Evolutionary conservation across 192 early-diverging fungal species (phyloP), one percentile per base, ranked within the genome.

Genomic region (Geranomyces michiganensis): DNA sequence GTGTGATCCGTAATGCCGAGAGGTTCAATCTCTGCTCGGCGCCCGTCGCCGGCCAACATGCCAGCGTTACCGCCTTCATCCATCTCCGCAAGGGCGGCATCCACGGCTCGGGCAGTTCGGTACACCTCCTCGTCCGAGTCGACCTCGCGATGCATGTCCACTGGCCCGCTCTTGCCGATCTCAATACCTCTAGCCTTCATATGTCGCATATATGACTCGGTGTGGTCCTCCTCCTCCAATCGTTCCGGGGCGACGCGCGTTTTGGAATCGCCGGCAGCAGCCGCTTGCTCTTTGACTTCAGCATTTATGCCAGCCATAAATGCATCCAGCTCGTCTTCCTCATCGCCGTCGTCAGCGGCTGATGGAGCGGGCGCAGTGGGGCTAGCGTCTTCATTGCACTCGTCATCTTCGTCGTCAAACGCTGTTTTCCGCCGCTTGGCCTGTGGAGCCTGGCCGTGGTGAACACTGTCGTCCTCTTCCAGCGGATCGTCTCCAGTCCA

Each of bases 51-150:
- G 56, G 49, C 81, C 45, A n/a, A 49, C 13, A 33, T 45, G 14
- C 74, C 75, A n/a, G n/a, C n/a, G n/a, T n/a, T n/a, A 27, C 81
- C 73, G 0, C 62, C 59, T 44, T 72, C 60, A 14, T 67, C 70
- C 22, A 89, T 71, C 14, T 86, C 89, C 15, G 78, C 77, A 6
- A 88, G 88, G 22, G 92, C 86, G 9, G 90, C 89, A 77, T 94
- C 89, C 21, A 92, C 73, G 29, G 90, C 91, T 13, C 84, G 75
- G 3, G 92, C 92, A 21, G 92, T 88, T 3, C 90, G 88, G 76
- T 94, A 94, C 1, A 94, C 92, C 75, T 92, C 91, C 65, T 92
- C 92, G 67, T 94, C 92, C 49, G 90, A 91, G 74, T 92, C 88
- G 8, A 76, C 84, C 56, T 90, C 62, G 5, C 31, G 24, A 33